Evolutionary conservation across 495 filamentous ascomycete genomes (phyloP), one percentile per base, ranked within the genome.

Genomic region (Penicillium diatomitis): DNA sequence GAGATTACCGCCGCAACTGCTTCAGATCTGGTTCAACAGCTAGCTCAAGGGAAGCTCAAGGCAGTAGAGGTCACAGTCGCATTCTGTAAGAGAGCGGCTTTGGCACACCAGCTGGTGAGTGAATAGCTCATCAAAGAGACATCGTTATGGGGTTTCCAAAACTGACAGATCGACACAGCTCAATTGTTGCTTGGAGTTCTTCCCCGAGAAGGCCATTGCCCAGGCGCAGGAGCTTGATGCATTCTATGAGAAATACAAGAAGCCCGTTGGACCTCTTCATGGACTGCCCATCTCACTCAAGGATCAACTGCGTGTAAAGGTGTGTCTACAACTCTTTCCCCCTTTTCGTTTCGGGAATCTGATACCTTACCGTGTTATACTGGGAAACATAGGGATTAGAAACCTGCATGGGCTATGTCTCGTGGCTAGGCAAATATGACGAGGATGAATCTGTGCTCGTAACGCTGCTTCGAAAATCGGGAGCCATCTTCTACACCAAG

Each of bases 251-350:
- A 48, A 67, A 32, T 51, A 79, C 42, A 62, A 67, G 7, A 65
- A 63, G 38, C 62, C 71, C 9, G 44, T 73, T 8, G 75, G 77
- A 7, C 79, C 80, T 0, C 66, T 85, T 1, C 80, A 85, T 51
- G 81, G 81, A 11, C 55, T 84, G 2, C 81, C 81, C 0, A 58
- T 84, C 31, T 78, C 74, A 28, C 54, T 85, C 9, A 85, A 83
- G 51, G 81, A 85, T 54, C 80, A 82, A 52, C 77, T 82, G 49
- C 79, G 80, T 33, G 76, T 84, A 38, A 74, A 49, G 47, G 47
- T 49, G 20, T 42, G 6, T 20, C 10, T 20, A 20, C 20, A 20
- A 29, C 7, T 37, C 2, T 32, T 20, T 20, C 20, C 20, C 2
- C 2, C 2, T 20, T 20, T 20, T 20, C 2, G 0, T 20, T 20